Evolutionary conservation across 192 early-diverging fungal species (phyloP).

Genomic region (Geranomyces variabilis): DNA sequence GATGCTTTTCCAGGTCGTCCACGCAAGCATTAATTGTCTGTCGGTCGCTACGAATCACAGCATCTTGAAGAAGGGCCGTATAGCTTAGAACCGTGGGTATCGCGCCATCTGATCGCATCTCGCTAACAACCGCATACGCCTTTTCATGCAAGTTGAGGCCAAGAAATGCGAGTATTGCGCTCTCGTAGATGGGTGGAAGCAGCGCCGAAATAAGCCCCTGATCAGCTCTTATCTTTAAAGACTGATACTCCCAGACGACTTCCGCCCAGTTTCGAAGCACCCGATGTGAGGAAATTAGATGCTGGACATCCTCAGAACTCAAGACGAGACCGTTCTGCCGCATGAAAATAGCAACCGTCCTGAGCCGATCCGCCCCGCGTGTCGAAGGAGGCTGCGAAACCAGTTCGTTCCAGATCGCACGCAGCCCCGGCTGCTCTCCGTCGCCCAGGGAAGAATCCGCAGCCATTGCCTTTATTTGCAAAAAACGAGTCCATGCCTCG

Average conservation of each 20-base stretch:
- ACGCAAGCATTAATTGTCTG: background rate
- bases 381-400: background rate
- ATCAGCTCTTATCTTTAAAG: background rate
- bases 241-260: background rate
- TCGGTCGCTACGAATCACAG: background rate
- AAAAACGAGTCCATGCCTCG: background rate
- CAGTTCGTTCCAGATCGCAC: background rate
- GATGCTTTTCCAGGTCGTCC: background rate
- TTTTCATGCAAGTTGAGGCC: background rate
- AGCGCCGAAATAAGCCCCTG: background rate
- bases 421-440: background rate
- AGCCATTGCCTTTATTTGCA: background rate
- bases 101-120: background rate
- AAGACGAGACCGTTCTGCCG: background rate
- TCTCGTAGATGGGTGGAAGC: background rate
- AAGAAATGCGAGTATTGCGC: background rate
- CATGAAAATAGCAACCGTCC: conserved; percentile 12
- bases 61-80: background rate
- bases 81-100: background rate
- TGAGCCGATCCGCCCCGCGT: background rate
- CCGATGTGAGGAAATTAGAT: conserved; percentile 4
- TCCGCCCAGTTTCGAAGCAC: conserved; percentile 19
- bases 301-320: background rate
- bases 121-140: background rate
- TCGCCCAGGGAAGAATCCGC: background rate